Evolutionary conservation across 768 basidiomycete genomes (phyloP).

Genomic region (Kwoniella newhampshirensis): DNA sequence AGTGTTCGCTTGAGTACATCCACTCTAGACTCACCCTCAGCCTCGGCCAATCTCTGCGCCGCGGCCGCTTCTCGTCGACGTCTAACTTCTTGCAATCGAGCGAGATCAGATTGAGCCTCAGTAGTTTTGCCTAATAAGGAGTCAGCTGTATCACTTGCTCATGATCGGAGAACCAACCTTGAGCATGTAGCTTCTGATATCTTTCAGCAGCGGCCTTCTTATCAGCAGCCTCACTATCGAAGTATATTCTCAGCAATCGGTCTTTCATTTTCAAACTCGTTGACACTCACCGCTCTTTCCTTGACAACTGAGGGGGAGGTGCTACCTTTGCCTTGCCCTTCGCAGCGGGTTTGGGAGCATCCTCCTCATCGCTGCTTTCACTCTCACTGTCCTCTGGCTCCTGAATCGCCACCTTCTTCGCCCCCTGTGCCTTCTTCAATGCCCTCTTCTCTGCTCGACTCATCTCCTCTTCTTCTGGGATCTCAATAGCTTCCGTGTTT

Average conservation of each 20-base stretch:
- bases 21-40: conserved; percentile 64
- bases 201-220: conserved; percentile 83
- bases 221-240: conserved; percentile 78
- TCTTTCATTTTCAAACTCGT: conserved; percentile 51
- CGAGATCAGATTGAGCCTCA: conserved; percentile 83
- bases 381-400: conserved; percentile 23
- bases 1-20: background rate
- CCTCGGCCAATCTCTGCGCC: conserved; percentile 83
- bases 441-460: conserved; percentile 72
- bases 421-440: conserved; percentile 75
- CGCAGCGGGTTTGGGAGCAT: conserved; percentile 23
- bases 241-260: conserved; percentile 56
- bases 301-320: conserved; percentile 33
- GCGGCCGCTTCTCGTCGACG: conserved; percentile 84
- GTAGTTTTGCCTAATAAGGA: conserved; percentile 79
- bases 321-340: conserved; percentile 31
- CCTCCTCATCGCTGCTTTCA: conserved; percentile 19
- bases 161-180: conserved; percentile 34
- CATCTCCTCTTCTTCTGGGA: conserved; percentile 56
- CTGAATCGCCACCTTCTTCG: conserved; percentile 46
- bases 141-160: conserved; percentile 56
- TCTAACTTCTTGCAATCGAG: conserved; percentile 75
- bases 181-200: conserved; percentile 76
- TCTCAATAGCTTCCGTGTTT: conserved; percentile 50
- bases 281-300: conserved; percentile 51